Conservation (phyloP, 108 stramenopile species). For the Phaeodactylum tricornutum region DNA sequence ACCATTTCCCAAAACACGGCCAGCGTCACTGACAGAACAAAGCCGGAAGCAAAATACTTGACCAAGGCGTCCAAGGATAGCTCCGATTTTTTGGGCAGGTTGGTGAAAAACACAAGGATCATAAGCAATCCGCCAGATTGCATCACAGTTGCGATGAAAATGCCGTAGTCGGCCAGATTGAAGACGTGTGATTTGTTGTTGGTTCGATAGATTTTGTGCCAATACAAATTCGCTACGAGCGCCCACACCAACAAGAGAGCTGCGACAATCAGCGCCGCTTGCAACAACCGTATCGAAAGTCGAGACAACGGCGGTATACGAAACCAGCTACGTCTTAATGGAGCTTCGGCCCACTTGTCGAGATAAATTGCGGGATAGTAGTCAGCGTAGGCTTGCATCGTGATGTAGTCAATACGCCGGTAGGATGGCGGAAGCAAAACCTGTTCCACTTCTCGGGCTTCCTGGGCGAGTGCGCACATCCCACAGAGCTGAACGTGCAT, state of each 20-base stretch:
- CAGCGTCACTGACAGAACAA: constrained; percentile 53
- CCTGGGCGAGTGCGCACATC: constrained; percentile 70
- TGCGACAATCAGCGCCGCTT: neutral
- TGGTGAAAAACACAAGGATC: neutral
- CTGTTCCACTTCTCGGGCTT: constrained; percentile 55
- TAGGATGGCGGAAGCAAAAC: constrained; percentile 31
- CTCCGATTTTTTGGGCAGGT: constrained; percentile 20
- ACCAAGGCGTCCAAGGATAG: constrained; percentile 69
- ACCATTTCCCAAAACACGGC: constrained; percentile 57
- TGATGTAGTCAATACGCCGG: constrained; percentile 61
- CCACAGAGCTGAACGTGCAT: constrained; percentile 56
- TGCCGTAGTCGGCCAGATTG: constrained; percentile 6
- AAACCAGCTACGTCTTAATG: neutral
- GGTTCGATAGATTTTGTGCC: neutral
- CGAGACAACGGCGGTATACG: neutral
- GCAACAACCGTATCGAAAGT: constrained; percentile 3
- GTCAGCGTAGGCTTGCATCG: constrained; percentile 59
- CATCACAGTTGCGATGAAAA: constrained; percentile 42
- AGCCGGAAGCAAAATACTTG: constrained; percentile 72
- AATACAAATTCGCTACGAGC: constrained; percentile 9
- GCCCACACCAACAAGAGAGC: constrained; percentile 18
- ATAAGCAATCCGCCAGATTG: constrained; percentile 29
- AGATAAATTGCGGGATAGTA: constrained; percentile 52
- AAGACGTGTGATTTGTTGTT: neutral
- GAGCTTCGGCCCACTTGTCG: neutral